Conservation (phyloP, 2,329 filamentous ascomycete genomes). For the Arthrobotrys iridis region DNA sequence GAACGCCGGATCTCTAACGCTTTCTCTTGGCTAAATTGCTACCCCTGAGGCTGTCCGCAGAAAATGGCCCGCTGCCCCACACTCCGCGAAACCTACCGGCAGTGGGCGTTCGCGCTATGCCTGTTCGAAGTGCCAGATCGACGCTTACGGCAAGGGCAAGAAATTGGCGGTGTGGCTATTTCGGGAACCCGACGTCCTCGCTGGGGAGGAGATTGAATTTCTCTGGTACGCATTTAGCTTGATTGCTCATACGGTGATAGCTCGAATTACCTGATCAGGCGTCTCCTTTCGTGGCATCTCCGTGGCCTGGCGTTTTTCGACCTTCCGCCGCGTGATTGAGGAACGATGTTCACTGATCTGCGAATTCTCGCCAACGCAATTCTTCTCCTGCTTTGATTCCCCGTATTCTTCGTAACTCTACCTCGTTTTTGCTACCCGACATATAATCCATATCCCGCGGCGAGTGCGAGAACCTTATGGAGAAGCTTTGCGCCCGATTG, state of each 20-base stretch:
- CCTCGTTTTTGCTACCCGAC: background rate
- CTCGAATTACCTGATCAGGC: constrained; percentile 20
- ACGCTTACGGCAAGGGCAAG: background rate
- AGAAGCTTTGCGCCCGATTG: constrained; percentile 2
- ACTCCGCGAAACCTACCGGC: constrained; percentile 24
- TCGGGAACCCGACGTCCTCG: constrained; percentile 18
- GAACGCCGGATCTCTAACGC: no score
- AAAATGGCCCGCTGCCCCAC: constrained; percentile 26
- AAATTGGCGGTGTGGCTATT: constrained; percentile 37
- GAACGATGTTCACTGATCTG: constrained; percentile 17
- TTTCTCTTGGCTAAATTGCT: constrained; percentile 16
- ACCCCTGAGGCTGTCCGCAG: constrained; percentile 32
- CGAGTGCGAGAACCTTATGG: constrained; percentile 1
- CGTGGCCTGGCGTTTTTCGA: background rate
- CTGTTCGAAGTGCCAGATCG: constrained; percentile 19
- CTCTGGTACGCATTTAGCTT: constrained; percentile 1
- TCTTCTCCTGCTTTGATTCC: constrained; percentile 12
- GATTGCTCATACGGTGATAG: background rate
- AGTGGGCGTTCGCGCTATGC: constrained; percentile 6
- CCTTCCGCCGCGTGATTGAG: background rate
- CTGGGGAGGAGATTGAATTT: background rate
- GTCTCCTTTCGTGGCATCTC: background rate
- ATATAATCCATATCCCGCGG: background rate
- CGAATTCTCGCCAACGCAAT: constrained; percentile 16
- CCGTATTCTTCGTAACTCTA: background rate